Evolutionary conservation across 441 rosid genomes (phyloP).

Genomic region (Brassica balearica): DNA sequence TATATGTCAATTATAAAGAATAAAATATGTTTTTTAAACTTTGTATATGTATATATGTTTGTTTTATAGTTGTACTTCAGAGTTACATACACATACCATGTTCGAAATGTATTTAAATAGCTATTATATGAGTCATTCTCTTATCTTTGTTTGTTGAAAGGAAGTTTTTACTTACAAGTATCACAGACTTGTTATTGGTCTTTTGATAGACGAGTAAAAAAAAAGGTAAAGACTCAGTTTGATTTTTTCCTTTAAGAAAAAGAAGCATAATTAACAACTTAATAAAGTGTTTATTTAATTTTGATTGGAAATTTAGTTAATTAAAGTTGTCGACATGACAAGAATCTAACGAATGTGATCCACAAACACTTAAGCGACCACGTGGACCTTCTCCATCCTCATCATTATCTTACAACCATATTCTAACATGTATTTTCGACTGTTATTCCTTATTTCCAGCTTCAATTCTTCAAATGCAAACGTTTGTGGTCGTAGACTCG

Average conservation of each 20-base stretch:
- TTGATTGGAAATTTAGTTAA: conserved; percentile 17
- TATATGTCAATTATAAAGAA: not conserved
- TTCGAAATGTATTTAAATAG: too few relatives aligned
- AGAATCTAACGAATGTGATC: conserved; percentile 42
- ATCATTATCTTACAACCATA: conserved; percentile 21
- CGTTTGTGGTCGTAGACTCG: not conserved
- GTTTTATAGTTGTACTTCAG: too few relatives aligned
- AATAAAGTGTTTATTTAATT: not conserved
- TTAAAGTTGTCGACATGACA: conserved; percentile 41
- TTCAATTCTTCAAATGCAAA: conserved; percentile 16
- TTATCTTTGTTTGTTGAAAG: too few relatives aligned
- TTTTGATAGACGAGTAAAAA: not conserved
- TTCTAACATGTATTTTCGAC: not conserved
- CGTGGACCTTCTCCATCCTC: conserved; percentile 41
- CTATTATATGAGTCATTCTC: too few relatives aligned
- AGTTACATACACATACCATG: too few relatives aligned
- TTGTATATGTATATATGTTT: not conserved
- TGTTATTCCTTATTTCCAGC: conserved; percentile 12
- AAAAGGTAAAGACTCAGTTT: not conserved
- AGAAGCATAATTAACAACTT: not conserved
- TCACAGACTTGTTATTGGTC: not conserved
- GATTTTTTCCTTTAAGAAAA: not conserved
- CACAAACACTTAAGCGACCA: conserved; percentile 35
- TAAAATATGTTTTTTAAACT: not conserved
- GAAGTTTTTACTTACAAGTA: not conserved